Percentiles rank a stretch among this genome's conserved stretches.
phyloP scores from a whole-genome alignment of 1,139 yeast genomes.

The Protomyces inundatus region DNA sequence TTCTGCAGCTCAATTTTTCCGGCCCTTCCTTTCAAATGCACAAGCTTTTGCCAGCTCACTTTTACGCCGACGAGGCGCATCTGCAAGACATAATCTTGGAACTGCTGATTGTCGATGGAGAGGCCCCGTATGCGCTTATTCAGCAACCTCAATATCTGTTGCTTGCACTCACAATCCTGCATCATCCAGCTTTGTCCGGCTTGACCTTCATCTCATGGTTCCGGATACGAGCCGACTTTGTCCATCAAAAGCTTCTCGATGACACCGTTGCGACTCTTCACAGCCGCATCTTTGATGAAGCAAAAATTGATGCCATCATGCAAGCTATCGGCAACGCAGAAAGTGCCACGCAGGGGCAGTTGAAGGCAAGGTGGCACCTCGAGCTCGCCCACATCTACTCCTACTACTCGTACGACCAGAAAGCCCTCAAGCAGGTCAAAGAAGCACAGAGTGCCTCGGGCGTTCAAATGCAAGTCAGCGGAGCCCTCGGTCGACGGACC shows the following conservation, averaged over 20 bases:
- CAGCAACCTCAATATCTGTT: conserved; percentile 38
- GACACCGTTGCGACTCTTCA: conserved; percentile 37
- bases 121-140: conserved; percentile 37
- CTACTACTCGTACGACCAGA: conserved; percentile 61
- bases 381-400: conserved; percentile 34
- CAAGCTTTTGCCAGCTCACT: conserved; percentile 26
- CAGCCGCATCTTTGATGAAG: conserved; percentile 34
- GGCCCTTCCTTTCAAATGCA: conserved; percentile 60
- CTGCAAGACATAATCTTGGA: conserved; percentile 28
- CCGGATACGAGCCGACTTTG: conserved; percentile 38
- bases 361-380: conserved; percentile 41
- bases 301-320: conserved; percentile 32
- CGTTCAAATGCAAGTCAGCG: conserved; percentile 65
- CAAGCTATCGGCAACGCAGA: conserved; percentile 25
- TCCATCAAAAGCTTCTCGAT: conserved; percentile 40
- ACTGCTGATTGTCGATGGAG: conserved; percentile 37
- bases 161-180: conserved; percentile 34
- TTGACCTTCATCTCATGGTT: conserved; percentile 35
- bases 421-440: conserved; percentile 52
- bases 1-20: conserved; percentile 71
- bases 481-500: conserved; percentile 83
- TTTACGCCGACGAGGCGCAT: background rate
- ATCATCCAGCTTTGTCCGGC: conserved; percentile 8
- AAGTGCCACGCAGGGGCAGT: conserved; percentile 37
- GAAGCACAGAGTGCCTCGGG: conserved; percentile 59